Percentiles rank a stretch among this genome's conserved stretches.
These are phyloP conservation scores for Camellia lanceoleosa DNA, from an alignment of 148 eudicot species.

Conservation along the genomic window DNA sequence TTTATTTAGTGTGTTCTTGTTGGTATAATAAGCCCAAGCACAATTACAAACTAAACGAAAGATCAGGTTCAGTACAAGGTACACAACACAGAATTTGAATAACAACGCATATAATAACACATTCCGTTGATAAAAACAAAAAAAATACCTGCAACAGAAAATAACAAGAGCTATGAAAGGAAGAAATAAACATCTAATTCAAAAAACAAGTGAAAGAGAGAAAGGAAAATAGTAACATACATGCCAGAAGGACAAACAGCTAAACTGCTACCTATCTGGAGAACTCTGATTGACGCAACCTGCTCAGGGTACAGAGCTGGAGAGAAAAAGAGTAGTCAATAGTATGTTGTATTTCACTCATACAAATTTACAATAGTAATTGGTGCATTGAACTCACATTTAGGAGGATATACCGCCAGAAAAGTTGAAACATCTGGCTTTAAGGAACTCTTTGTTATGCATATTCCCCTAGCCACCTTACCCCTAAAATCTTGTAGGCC, in stretches of 20 bases:
- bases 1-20: no score
- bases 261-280: constrained; percentile 66
- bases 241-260: constrained; percentile 77
- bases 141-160: no score
- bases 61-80: no score
- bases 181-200: no score
- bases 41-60: no score
- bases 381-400: constrained; percentile 51
- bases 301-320: constrained; percentile 82
- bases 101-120: no score
- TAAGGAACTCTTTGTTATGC: constrained; percentile 59
- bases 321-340: constrained; percentile 23
- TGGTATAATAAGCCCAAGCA: no score
- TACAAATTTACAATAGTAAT: constrained; percentile 11
- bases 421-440: constrained; percentile 62
- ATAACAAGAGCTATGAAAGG: no score
- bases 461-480: constrained; percentile 83
- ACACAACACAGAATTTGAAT: no score
- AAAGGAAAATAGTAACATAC: constrained; percentile 39
- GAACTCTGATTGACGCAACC: constrained; percentile 58
- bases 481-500: constrained; percentile 17
- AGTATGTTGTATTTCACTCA: constrained; percentile 5
- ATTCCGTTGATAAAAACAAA: no score
- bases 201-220: neutral
- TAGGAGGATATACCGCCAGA: constrained; percentile 75